phyloP scores from a whole-genome alignment of 2,329 filamentous ascomycete species.

The Diaporthe batatas region DNA sequence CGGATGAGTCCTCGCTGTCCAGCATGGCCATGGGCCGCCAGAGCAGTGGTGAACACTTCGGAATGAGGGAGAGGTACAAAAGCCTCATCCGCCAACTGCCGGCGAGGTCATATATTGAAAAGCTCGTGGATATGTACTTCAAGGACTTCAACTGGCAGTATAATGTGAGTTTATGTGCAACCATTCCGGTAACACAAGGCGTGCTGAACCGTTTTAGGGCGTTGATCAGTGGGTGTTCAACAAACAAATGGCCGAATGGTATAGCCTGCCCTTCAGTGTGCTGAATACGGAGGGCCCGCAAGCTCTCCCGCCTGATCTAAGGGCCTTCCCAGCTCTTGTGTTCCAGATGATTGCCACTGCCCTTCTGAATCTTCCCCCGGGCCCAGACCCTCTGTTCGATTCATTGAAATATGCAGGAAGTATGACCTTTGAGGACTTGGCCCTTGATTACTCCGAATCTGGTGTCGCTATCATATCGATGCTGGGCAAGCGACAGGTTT shows the following conservation, averaged over 20 bases:
- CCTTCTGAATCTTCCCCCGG: constrained; percentile 64
- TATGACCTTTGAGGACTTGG: constrained; percentile 73
- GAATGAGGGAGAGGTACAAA: constrained; percentile 69
- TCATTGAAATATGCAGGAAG: constrained; percentile 69
- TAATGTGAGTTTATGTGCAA: constrained; percentile 39
- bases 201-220: constrained; percentile 50
- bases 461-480: constrained; percentile 66
- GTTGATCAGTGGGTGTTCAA: constrained; percentile 67
- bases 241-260: constrained; percentile 67
- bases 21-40: constrained; percentile 49
- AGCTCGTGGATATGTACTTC: constrained; percentile 68
- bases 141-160: constrained; percentile 72
- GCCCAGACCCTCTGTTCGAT: constrained; percentile 63
- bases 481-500: constrained; percentile 69
- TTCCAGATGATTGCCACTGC: constrained; percentile 70
- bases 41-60: constrained; percentile 54
- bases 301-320: constrained; percentile 63
- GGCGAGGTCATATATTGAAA: constrained; percentile 65
- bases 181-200: not conserved
- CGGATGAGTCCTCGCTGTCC: constrained; percentile 44
- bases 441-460: constrained; percentile 71
- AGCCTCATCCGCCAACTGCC: constrained; percentile 70
- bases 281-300: constrained; percentile 64
- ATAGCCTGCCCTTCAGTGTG: constrained; percentile 64
- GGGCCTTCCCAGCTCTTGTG: constrained; percentile 70